Evolutionary conservation across 345 rosid genomes (phyloP).

Genomic region (Acer campestre): DNA sequence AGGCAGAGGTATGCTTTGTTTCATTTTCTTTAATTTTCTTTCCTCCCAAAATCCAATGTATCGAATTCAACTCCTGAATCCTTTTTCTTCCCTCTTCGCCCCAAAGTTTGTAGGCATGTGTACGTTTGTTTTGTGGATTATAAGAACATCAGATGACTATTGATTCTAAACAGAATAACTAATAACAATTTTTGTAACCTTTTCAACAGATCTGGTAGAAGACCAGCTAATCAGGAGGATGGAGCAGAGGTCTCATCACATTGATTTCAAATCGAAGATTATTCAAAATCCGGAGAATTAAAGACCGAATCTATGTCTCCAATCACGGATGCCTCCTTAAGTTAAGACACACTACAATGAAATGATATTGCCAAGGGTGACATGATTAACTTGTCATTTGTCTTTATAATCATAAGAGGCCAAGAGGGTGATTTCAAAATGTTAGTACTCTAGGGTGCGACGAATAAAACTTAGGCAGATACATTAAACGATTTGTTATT

Average conservation of each 20-base stretch:
- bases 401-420: not conserved
- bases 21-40: not conserved
- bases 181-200: not conserved
- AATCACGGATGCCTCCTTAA: not conserved
- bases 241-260: constrained; percentile 1
- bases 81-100: not conserved
- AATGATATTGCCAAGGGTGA: not conserved
- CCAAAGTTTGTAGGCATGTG: not conserved
- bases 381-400: not conserved
- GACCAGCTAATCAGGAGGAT: not conserved
- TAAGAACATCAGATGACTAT: not conserved
- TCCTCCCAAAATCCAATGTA: not conserved
- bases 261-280: not conserved
- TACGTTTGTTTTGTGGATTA: not conserved
- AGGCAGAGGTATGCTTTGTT: constrained; percentile 6
- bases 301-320: not conserved
- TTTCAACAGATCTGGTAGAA: not conserved
- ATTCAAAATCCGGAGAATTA: not conserved
- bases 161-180: not conserved
- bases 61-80: not conserved
- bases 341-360: not conserved
- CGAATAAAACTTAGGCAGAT: not conserved
- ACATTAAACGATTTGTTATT: not conserved
- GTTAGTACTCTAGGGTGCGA: not conserved
- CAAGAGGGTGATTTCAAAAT: not conserved